Base-by-base conservation (phyloP, 257 asterid genomes). In the Henckelia pumila region DNA sequence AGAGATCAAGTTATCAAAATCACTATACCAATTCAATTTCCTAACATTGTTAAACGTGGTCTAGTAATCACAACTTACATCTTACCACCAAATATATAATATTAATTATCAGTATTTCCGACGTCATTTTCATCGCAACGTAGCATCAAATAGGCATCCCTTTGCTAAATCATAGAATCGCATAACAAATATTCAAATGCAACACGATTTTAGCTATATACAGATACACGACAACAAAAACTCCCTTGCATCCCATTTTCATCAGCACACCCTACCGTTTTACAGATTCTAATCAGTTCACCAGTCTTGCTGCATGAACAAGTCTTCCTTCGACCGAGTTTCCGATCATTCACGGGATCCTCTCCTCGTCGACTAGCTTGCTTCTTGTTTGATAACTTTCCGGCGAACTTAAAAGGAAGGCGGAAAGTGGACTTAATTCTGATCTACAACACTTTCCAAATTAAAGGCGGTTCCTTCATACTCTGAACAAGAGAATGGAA, bases 401-500 rank as follows among this genome's bases (percentile, higher is more conserved):
- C 6, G 4, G 52, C 6, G 14, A 14, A 40, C 52, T n/a, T 40
- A 6, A 72, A 30, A 14, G 9, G 68, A 53, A 22, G 30, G 30
- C 25, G 20, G n/a, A 37, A 58, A 7, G 63, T 49, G 10, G 47
- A 19, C 9, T 56, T n/a, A 26, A 10, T 25, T 5, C 35, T 25
- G 52, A 16, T 50, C 69, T 25, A 20, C 69, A n/a, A 53, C 13
- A 33, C n/a, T 72, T 72, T 70, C 80, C 71, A 61, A 26, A 66
- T 50, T 71, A 25, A 74, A 64, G 30, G 33, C 70, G 61, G 76
- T 47, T 17, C 65, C 75, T 66, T 73, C 84, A 24, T 67, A 73
- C 21, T 75, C 85, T 63, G 72, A 23, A 22, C 75, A 63, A 0
- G 78, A 53, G 24, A 67, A 61, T 37, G 84, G 78, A 61, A 76